Percentiles rank a stretch among this genome's conserved stretches.
phyloP scores from a whole-genome alignment of 2,329 filamentous ascomycete species.

The Alternaria longipes region DNA sequence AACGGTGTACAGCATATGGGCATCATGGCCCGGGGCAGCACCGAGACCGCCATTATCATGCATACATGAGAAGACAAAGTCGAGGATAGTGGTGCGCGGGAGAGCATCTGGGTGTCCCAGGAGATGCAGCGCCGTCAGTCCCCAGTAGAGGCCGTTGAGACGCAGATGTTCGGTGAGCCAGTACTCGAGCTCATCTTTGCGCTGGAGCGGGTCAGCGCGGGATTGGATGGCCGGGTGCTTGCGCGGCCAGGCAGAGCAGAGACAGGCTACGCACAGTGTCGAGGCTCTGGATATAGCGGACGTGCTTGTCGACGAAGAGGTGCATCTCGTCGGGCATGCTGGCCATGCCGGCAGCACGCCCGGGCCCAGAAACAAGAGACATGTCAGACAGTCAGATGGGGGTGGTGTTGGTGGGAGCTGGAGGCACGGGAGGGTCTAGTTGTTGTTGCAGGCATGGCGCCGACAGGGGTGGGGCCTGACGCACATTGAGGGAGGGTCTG shows the following conservation, averaged over 20 bases:
- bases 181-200: slow-evolving; percentile 95
- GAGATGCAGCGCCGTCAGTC: slow-evolving; percentile 85
- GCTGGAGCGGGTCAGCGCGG: slow-evolving; percentile 62
- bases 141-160: slow-evolving; percentile 97
- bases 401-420: slow-evolving; percentile 2
- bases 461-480: slow-evolving; percentile 11
- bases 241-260: slow-evolving; percentile 27
- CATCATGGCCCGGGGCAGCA: slow-evolving; percentile 91
- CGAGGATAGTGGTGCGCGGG: slow-evolving; percentile 80
- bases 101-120: slow-evolving; percentile 83
- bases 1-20: slow-evolving; percentile 95
- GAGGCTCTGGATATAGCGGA: slow-evolving; percentile 91
- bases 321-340: slow-evolving; percentile 58
- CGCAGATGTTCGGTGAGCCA: slow-evolving; percentile 97
- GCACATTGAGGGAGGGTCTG: slow-evolving; percentile 7
- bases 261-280: slow-evolving; percentile 71
- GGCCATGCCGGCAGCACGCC: slow-evolving; percentile 57
- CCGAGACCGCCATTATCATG: slow-evolving; percentile 90
- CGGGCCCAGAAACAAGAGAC: slow-evolving; percentile 69
- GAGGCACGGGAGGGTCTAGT: slow-evolving; percentile 4
- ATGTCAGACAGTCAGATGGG: slow-evolving; percentile 49
- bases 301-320: slow-evolving; percentile 73
- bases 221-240: slow-evolving; percentile 25
- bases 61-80: slow-evolving; percentile 96
- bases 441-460: slow-evolving; percentile 11